Evolutionary conservation across 768 basidiomycete species (phyloP).

Genomic region (Tephrocybe sp.): DNA sequence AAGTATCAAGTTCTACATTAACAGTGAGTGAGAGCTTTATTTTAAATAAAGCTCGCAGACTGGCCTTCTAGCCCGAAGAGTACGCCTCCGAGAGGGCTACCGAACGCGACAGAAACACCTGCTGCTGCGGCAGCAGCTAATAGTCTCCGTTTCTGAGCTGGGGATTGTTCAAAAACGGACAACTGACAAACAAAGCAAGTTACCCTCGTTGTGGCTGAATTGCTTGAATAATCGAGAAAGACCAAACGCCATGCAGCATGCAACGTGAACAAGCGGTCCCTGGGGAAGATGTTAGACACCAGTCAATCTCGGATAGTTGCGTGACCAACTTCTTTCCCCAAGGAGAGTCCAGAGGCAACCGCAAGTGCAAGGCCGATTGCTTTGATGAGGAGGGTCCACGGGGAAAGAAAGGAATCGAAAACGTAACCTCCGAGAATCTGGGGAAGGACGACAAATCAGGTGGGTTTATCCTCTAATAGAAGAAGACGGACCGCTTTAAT

Average conservation of each 20-base stretch:
- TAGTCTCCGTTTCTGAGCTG: conserved; percentile 79
- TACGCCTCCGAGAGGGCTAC: conserved; percentile 84
- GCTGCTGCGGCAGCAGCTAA: conserved; percentile 83
- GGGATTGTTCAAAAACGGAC: not conserved
- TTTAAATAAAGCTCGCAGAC: not conserved
- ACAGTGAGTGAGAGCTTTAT: not conserved
- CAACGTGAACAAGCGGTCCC: conserved; percentile 86
- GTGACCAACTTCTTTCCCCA: conserved; percentile 73
- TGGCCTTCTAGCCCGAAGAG: conserved; percentile 79
- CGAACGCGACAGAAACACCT: conserved; percentile 87
- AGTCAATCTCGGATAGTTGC: not conserved
- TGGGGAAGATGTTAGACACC: conserved; percentile 21
- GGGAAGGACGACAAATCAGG: not conserved
- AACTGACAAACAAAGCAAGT: conserved; percentile 4
- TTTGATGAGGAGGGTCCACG: conserved; percentile 86
- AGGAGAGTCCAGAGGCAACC: conserved; percentile 81
- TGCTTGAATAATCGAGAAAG: conserved; percentile 66
- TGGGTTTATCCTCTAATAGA: not conserved
- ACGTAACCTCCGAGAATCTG: conserved; percentile 85
- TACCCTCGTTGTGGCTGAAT: conserved; percentile 79
- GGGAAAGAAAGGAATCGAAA: conserved; percentile 82
- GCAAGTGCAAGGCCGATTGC: conserved; percentile 78
- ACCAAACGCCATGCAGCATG: conserved; percentile 78
- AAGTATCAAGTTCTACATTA: conserved; percentile 58
- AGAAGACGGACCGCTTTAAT: conserved; percentile 64